Percentiles rank a stretch among this genome's conserved stretches.
phyloP scores from a whole-genome alignment of 371 early-diverging fungal genomes.

The Mucor circinelloides region DNA sequence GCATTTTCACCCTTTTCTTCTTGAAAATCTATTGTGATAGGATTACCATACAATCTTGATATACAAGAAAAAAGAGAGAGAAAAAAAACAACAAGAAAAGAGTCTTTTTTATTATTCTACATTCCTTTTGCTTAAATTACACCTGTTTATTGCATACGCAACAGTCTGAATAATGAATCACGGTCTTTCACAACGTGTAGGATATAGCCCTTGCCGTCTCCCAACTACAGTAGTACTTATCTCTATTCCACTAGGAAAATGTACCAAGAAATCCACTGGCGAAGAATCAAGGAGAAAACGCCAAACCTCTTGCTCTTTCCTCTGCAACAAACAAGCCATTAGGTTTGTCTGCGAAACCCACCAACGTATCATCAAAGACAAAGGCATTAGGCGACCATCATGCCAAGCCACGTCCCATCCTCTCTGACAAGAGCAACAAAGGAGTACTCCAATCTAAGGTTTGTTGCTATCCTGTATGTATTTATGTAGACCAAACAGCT shows the following conservation, averaged over 20 bases:
- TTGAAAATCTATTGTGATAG: conserved; percentile 3
- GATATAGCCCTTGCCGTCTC: background rate
- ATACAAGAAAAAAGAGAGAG: background rate
- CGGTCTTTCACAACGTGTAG: conserved; percentile 6
- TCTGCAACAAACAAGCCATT: background rate
- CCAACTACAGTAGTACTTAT: background rate
- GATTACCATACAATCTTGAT: conserved; percentile 8
- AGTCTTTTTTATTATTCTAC: background rate
- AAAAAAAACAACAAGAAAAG: background rate
- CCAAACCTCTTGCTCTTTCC: background rate
- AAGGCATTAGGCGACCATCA: background rate
- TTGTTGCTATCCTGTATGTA: background rate
- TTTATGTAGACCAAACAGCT: background rate
- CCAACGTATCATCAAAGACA: background rate
- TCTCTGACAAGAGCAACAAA: conserved; percentile 25
- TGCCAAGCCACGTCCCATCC: conserved; percentile 4
- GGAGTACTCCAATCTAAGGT: background rate
- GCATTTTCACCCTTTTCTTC: background rate
- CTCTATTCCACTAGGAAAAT: conserved; percentile 9
- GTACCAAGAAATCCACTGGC: background rate
- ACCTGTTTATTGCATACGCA: background rate
- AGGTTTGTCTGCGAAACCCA: background rate
- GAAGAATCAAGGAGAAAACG: background rate
- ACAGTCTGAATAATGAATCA: conserved; percentile 9
- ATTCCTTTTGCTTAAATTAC: background rate